Percentiles rank a stretch among this genome's conserved stretches.
Conservation (phyloP, 768 basidiomycete genomes). For the Leucocoprinus sp. region DNA sequence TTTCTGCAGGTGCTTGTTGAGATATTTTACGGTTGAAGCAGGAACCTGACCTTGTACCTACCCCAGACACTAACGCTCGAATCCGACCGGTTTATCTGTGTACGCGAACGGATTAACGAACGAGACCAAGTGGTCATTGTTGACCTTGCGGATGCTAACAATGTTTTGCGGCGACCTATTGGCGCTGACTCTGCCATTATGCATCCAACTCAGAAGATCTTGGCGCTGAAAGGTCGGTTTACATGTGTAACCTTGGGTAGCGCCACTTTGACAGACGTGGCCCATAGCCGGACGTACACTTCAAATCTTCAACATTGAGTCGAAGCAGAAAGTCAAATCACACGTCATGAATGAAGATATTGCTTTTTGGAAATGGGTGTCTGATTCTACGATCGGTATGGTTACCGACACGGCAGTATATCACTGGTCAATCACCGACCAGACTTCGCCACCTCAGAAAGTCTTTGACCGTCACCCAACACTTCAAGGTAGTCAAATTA, state of each 20-base stretch:
- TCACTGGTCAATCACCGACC: slow-evolving; percentile 80
- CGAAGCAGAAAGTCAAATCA: slow-evolving; percentile 96
- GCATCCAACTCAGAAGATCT: slow-evolving; percentile 94
- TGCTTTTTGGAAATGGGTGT: slow-evolving; percentile 99
- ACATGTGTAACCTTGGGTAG: not conserved
- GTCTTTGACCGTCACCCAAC: slow-evolving; percentile 94
- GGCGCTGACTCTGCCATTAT: slow-evolving; percentile 99
- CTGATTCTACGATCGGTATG: slow-evolving; percentile 83
- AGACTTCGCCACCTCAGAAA: slow-evolving; percentile 78
- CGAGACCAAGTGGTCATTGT: slow-evolving; percentile 98
- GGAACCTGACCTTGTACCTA: not conserved
- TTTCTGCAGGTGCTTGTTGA: slow-evolving; percentile 21
- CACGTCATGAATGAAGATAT: slow-evolving; percentile 91
- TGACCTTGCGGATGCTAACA: slow-evolving; percentile 95
- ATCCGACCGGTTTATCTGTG: slow-evolving; percentile 97
- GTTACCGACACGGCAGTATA: slow-evolving; percentile 91
- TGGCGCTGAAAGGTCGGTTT: slow-evolving; percentile 83
- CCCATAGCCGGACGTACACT: slow-evolving; percentile 80
- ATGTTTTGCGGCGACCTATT: slow-evolving; percentile 92
- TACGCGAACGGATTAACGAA: slow-evolving; percentile 91
- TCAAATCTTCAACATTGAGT: slow-evolving; percentile 97
- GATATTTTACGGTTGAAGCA: not conserved
- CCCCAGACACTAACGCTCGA: slow-evolving; percentile 84
- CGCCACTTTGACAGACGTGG: not conserved
- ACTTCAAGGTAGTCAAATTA: slow-evolving; percentile 93